Evolutionary conservation across 2,329 filamentous ascomycete genomes (phyloP), one percentile per base, ranked within the genome.

Genomic region (Chaetomiaceae sp.): DNA sequence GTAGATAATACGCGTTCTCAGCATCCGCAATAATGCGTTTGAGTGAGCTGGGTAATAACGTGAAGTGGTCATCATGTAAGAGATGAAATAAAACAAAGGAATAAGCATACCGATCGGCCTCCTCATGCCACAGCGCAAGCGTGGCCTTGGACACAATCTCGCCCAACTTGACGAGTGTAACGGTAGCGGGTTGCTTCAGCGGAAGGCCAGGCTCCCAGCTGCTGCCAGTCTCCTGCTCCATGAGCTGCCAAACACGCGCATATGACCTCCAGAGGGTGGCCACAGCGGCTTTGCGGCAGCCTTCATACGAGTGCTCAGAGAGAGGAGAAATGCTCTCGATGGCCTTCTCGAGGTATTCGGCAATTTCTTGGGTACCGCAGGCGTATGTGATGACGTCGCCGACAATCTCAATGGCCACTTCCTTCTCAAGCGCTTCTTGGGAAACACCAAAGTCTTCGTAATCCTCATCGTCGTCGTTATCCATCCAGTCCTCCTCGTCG

Each of bases 21-120:
- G 87, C 90, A 95, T 84, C 75, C 84, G 84, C 87, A 83, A 74
- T 75, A 75, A 75, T 81, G 89, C 85, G 86, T 97, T 87, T 89
- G 89, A 96, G 91, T 96, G 92, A 96, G 91, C 91, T 96, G 91
- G 90, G 92, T 92, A 82, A 45, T 92, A 91, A 91, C 89, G 89
- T 84, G 82, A 76, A 73, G 77, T 81, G 78, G 74, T 96, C 90
- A 96, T 96, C 90, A 90, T 85, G 66, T 5, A 25, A 51, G 41
- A 37, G 37, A 55, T n/a, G 2, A 7, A 7, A 9, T 21, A 51
- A 47, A 30, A 18, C 2, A 49, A 14, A 32, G 16, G 25, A 58
- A 56, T 23, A 11, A 60, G 90, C 92, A 68, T 87, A 96, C 91
- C 90, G 84, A 72, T 99, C 94, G 67, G 85, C 82, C 72, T 99